Percentiles rank a stretch among this genome's conserved stretches.
These are phyloP conservation scores for Aspergillus saccharolyticus DNA, from an alignment of 495 filamentous ascomycete species.

Conservation along the genomic window DNA sequence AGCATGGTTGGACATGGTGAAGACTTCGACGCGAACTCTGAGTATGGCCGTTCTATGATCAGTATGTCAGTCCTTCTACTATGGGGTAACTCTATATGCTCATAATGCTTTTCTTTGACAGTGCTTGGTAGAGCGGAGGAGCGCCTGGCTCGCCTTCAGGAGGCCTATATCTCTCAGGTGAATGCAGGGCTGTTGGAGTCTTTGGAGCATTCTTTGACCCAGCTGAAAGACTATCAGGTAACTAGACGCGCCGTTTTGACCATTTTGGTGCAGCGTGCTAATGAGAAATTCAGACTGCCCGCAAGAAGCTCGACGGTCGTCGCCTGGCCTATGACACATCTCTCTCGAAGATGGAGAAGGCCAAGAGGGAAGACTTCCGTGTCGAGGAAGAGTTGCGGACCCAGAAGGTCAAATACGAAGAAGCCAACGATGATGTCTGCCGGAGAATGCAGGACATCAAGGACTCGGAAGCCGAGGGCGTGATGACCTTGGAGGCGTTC, in stretches of 20 bases:
- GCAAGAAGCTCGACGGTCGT: conserved; percentile 92
- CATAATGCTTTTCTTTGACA: conserved; percentile 20
- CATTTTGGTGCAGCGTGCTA: conserved; percentile 9
- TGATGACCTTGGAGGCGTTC: conserved; percentile 74
- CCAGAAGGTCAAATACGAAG: conserved; percentile 94
- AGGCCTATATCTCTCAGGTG: conserved; percentile 74
- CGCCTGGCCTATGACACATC: conserved; percentile 90
- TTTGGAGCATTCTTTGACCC: conserved; percentile 78
- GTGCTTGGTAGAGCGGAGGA: conserved; percentile 84
- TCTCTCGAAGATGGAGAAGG: conserved; percentile 86
- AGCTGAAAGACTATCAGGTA: conserved; percentile 98
- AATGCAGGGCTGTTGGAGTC: conserved; percentile 89
- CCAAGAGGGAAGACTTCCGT: conserved; percentile 87
- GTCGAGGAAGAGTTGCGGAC: conserved; percentile 88
- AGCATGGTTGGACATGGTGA: conserved; percentile 91
- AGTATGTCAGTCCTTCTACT: conserved; percentile 44
- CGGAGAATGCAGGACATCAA: conserved; percentile 96
- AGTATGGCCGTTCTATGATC: conserved; percentile 85
- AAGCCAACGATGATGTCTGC: conserved; percentile 87
- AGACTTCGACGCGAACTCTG: conserved; percentile 86
- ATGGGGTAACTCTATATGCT: neutral
- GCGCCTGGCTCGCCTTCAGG: conserved; percentile 79
- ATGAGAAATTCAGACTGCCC: conserved; percentile 53
- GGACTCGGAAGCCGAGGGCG: conserved; percentile 79
- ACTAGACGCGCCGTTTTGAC: conserved; percentile 8